These are phyloP conservation scores for Blastomyces parvus DNA, from an alignment of 2,329 filamentous ascomycete genomes.

Conservation along the genomic window DNA sequence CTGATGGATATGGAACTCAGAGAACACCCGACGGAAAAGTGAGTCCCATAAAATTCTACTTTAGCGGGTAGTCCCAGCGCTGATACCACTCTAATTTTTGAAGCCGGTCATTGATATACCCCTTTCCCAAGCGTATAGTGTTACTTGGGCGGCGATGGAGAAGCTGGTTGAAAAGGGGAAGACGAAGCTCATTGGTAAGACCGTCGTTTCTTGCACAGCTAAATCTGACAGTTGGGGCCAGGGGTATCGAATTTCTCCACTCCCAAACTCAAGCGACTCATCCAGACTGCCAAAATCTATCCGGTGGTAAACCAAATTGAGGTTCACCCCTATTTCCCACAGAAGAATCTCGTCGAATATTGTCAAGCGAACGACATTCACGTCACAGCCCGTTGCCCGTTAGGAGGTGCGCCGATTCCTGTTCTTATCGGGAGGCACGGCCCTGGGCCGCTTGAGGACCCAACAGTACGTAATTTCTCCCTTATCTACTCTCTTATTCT, in stretches of 20 bases:
- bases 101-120: conserved; percentile 15
- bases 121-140: conserved; percentile 12
- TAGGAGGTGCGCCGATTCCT: conserved; percentile 11
- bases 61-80: neutral
- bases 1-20: too few species aligned
- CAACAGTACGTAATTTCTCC: too few species aligned
- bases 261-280: conserved; percentile 22
- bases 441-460: too few species aligned
- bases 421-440: too few species aligned
- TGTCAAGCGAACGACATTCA: conserved; percentile 11
- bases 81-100: conserved; percentile 13
- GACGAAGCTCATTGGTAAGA: conserved; percentile 26
- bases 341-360: conserved; percentile 6
- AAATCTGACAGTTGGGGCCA: conserved; percentile 11
- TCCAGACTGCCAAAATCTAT: conserved; percentile 39
- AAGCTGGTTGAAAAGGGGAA: conserved; percentile 27
- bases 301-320: conserved; percentile 57
- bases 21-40: conserved; percentile 50
- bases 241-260: conserved; percentile 35
- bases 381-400: conserved; percentile 9
- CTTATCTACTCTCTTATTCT: too few species aligned
- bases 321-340: conserved; percentile 7
- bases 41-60: conserved; percentile 17
- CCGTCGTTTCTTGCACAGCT: conserved; percentile 8
- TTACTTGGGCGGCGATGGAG: conserved; percentile 32